Evolutionary conservation across 257 asterid genomes (phyloP).

Genomic region (Ligustrum vulgare): DNA sequence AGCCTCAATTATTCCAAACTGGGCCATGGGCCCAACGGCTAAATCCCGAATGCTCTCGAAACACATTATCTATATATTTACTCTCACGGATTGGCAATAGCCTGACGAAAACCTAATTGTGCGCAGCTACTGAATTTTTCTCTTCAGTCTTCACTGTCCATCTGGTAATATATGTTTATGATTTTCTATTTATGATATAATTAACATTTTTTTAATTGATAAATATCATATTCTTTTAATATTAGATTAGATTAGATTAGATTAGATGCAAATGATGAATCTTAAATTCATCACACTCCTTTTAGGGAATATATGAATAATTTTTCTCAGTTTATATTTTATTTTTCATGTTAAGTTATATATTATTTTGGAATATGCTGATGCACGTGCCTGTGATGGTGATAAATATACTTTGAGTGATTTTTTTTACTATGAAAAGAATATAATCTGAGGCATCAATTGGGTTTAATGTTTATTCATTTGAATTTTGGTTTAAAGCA

Average conservation of each 20-base stretch:
- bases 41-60: not conserved
- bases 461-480: not conserved
- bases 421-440: constrained; percentile 35
- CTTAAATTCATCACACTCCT: constrained; percentile 33
- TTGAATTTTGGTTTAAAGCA: not conserved
- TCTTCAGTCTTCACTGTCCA: not conserved
- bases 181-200: not conserved
- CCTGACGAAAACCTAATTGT: not conserved
- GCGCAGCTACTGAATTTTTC: not conserved
- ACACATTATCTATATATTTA: constrained; percentile 3
- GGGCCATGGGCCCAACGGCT: too few relatives aligned
- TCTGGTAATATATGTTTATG: not conserved
- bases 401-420: constrained; percentile 66
- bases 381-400: constrained; percentile 50
- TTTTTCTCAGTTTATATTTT: too few relatives aligned
- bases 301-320: constrained; percentile 37
- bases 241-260: too few relatives aligned
- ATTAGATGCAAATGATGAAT: constrained; percentile 37
- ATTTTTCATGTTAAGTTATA: too few relatives aligned
- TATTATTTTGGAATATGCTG: not conserved
- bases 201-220: not conserved
- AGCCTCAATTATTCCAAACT: too few relatives aligned
- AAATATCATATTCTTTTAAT: not conserved
- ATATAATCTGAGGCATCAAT: constrained; percentile 38
- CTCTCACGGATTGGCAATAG: not conserved